Conservation (phyloP, 2,329 filamentous ascomycete species). For the Talaromyces sp. region DNA sequence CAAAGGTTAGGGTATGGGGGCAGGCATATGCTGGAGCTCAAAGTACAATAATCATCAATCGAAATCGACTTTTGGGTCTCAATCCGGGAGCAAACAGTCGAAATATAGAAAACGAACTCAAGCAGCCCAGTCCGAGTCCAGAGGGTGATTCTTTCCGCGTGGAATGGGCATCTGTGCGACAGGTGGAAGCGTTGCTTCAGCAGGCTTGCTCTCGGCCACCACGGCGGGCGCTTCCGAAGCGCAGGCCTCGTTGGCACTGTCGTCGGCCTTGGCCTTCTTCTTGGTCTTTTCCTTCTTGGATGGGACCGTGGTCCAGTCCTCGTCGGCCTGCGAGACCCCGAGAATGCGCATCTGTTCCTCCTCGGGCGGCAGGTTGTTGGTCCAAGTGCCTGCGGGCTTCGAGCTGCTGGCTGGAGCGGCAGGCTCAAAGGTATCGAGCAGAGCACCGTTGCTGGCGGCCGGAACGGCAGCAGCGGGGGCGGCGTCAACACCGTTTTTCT, state of each 20-base stretch:
- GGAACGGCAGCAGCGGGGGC: slow-evolving; percentile 11
- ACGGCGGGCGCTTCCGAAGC: slow-evolving; percentile 23
- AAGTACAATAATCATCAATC: background rate
- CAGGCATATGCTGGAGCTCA: background rate
- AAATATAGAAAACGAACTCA: background rate
- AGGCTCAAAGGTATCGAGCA: slow-evolving; percentile 39
- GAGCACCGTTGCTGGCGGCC: slow-evolving; percentile 17
- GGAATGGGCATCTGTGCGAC: slow-evolving; percentile 19
- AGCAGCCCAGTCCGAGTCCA: slow-evolving; percentile 43
- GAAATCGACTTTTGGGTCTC: background rate
- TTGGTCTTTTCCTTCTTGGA: slow-evolving; percentile 53
- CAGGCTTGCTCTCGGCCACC: slow-evolving; percentile 6
- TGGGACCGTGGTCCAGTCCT: slow-evolving; percentile 57
- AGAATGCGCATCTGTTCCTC: slow-evolving; percentile 56
- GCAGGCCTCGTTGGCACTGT: slow-evolving; percentile 42
- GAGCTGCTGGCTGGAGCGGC: slow-evolving; percentile 12
- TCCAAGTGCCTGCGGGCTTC: slow-evolving; percentile 35
- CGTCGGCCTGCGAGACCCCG: slow-evolving; percentile 42
- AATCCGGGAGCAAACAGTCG: background rate
- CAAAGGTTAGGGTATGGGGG: background rate
- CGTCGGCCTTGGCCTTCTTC: slow-evolving; percentile 35
- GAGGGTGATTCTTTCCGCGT: slow-evolving; percentile 35
- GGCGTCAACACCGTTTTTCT: slow-evolving; percentile 18
- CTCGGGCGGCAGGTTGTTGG: slow-evolving; percentile 50
- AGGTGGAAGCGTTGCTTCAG: slow-evolving; percentile 26